Conservation (phyloP, 768 basidiomycete genomes). For the Guyanaporus albipodus region DNA sequence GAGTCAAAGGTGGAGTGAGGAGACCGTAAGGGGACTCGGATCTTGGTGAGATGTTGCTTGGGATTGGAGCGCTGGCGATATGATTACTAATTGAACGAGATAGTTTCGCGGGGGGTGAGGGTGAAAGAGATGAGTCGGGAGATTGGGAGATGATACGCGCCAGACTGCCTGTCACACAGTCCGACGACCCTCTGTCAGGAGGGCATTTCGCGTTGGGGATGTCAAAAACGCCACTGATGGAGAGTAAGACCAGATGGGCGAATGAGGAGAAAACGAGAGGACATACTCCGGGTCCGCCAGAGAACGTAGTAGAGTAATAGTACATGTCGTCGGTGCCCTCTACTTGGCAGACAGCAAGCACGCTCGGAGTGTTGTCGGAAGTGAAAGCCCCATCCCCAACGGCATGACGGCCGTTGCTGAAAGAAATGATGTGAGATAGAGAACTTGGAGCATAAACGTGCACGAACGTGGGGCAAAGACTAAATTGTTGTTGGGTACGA, state of each 20-base stretch:
- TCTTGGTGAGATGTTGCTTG: slow-evolving; percentile 36
- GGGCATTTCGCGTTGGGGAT: slow-evolving; percentile 87
- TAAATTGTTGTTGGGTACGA: slow-evolving; percentile 76
- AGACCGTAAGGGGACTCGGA: slow-evolving; percentile 39
- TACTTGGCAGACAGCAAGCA: slow-evolving; percentile 82
- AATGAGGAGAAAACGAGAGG: background rate
- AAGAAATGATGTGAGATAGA: slow-evolving; percentile 13
- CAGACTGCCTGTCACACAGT: slow-evolving; percentile 92
- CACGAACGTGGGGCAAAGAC: slow-evolving; percentile 88
- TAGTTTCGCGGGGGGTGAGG: slow-evolving; percentile 25
- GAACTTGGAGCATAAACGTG: slow-evolving; percentile 16
- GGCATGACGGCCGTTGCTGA: slow-evolving; percentile 91
- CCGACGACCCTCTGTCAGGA: slow-evolving; percentile 92
- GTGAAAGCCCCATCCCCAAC: slow-evolving; percentile 95
- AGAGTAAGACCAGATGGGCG: slow-evolving; percentile 3
- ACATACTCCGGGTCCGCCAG: slow-evolving; percentile 87
- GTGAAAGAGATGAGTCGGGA: slow-evolving; percentile 33
- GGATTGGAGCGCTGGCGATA: slow-evolving; percentile 20
- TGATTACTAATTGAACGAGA: slow-evolving; percentile 17
- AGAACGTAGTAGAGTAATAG: slow-evolving; percentile 91
- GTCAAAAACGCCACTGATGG: slow-evolving; percentile 91
- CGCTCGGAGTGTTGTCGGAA: slow-evolving; percentile 72
- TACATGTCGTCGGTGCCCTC: slow-evolving; percentile 80
- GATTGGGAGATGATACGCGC: slow-evolving; percentile 56
- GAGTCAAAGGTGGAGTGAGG: slow-evolving; percentile 76